These are phyloP conservation scores for Cutaneotrichosporon dermatis DNA, from an alignment of 1,284 basidiomycete species.

Conservation along the genomic window DNA sequence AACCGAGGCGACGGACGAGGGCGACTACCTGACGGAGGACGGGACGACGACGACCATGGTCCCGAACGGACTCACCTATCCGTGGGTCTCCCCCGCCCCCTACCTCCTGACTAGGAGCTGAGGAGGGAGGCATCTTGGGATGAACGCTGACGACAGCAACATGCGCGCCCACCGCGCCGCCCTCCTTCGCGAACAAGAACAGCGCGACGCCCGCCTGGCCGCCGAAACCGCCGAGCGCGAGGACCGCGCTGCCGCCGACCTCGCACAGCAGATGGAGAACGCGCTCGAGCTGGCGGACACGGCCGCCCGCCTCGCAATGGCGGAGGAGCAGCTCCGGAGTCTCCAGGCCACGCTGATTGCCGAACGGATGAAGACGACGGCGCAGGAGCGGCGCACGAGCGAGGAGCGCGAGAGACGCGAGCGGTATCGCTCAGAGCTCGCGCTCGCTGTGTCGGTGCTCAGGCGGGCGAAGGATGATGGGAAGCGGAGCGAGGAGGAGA, in stretches of 20 bases:
- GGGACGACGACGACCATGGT: too few relatives aligned
- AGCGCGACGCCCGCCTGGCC: neutral
- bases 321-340: constrained; percentile 35
- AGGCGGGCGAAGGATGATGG: constrained; percentile 40
- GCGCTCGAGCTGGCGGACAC: constrained; percentile 21
- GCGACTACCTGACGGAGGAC: neutral
- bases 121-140: too few relatives aligned
- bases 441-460: constrained; percentile 36
- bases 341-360: constrained; percentile 45
- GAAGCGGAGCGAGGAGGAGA: constrained; percentile 43
- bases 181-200: neutral
- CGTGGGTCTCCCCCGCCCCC: neutral
- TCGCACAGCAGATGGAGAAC: neutral
- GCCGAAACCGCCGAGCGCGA: neutral
- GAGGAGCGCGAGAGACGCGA: neutral
- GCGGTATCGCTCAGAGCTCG: constrained; percentile 39
- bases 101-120: too few relatives aligned
- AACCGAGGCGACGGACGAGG: neutral
- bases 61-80: neutral
- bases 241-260: neutral
- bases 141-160: neutral
- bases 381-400: constrained; percentile 17
- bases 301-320: constrained; percentile 29
- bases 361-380: constrained; percentile 33
- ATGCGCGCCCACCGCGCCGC: neutral